Conservation (phyloP, 352 stramenopile species). For the Phytophthora megakarya region DNA sequence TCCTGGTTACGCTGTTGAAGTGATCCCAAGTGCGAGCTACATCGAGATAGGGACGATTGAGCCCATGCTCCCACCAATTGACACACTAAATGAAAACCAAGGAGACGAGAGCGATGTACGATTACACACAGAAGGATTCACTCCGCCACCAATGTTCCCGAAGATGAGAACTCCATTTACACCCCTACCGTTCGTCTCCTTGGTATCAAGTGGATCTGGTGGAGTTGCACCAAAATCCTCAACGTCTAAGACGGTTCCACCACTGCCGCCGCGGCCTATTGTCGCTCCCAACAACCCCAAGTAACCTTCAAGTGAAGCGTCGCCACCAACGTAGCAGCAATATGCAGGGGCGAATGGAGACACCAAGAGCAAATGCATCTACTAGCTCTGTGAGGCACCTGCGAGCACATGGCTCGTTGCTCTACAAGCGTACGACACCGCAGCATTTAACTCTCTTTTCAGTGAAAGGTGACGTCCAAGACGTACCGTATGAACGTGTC, state of each 20-base stretch:
- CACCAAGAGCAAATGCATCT: background rate
- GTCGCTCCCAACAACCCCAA: conserved; percentile 3
- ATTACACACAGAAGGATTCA: conserved; percentile 38
- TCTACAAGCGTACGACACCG: conserved; percentile 66
- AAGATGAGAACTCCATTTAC: conserved; percentile 43
- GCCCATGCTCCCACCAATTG: conserved; percentile 42
- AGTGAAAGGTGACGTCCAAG: conserved; percentile 52
- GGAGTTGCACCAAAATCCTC: conserved; percentile 5
- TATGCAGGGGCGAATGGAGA: conserved; percentile 26
- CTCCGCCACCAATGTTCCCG: conserved; percentile 47
- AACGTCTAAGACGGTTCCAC: conserved; percentile 18
- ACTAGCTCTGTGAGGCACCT: conserved; percentile 51
- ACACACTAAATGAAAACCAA: conserved; percentile 17
- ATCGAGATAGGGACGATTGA: conserved; percentile 69
- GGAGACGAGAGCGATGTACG: conserved; percentile 1
- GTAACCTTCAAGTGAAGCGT: conserved; percentile 29
- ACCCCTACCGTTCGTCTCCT: conserved; percentile 12
- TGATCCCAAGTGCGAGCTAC: conserved; percentile 54
- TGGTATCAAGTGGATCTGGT: background rate
- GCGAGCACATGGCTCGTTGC: conserved; percentile 52
- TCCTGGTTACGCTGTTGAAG: conserved; percentile 51
- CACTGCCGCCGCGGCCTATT: conserved; percentile 17
- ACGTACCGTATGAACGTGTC: conserved; percentile 65
- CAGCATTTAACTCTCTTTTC: conserved; percentile 68
- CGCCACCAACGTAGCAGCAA: conserved; percentile 1